Conservation (phyloP, 495 filamentous ascomycete species). For the Astrothelium subdiscretum region DNA sequence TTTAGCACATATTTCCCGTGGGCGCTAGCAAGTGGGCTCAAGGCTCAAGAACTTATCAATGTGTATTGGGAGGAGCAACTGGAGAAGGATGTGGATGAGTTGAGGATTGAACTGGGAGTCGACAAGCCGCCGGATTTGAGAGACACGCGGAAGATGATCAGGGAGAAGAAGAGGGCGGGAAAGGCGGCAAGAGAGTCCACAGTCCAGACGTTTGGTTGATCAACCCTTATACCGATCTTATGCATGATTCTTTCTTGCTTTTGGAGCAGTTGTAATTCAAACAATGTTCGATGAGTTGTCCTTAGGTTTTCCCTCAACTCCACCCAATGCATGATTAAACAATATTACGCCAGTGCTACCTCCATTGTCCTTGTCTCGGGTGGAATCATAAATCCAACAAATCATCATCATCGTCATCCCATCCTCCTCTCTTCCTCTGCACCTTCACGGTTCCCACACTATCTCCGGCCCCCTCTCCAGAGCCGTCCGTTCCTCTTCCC, state of each 20-base stretch:
- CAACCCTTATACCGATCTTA: background rate
- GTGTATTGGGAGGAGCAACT: constrained; percentile 97
- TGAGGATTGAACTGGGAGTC: constrained; percentile 64
- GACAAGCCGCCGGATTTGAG: constrained; percentile 86
- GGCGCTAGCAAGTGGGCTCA: constrained; percentile 74
- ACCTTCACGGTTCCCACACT: constrained; percentile 73
- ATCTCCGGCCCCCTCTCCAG: constrained; percentile 36
- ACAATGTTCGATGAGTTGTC: background rate
- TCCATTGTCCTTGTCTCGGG: background rate
- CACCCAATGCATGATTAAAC: background rate
- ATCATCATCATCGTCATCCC: constrained; percentile 74
- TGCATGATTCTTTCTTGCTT: no score
- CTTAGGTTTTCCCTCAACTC: background rate
- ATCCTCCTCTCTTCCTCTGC: constrained; percentile 68
- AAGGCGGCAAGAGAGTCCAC: constrained; percentile 35
- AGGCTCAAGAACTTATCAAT: constrained; percentile 76
- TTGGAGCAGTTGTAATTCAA: no score
- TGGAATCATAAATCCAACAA: constrained; percentile 47
- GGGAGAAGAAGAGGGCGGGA: constrained; percentile 54
- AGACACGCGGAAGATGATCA: constrained; percentile 58
- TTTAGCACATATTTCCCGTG: constrained; percentile 71
- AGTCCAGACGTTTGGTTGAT: background rate
- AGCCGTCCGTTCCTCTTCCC: constrained; percentile 46
- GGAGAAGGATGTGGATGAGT: constrained; percentile 66
- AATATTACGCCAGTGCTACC: background rate